Base-by-base conservation (phyloP, 140 eudicot genomes). In the Erigeron philadelphicus region DNA sequence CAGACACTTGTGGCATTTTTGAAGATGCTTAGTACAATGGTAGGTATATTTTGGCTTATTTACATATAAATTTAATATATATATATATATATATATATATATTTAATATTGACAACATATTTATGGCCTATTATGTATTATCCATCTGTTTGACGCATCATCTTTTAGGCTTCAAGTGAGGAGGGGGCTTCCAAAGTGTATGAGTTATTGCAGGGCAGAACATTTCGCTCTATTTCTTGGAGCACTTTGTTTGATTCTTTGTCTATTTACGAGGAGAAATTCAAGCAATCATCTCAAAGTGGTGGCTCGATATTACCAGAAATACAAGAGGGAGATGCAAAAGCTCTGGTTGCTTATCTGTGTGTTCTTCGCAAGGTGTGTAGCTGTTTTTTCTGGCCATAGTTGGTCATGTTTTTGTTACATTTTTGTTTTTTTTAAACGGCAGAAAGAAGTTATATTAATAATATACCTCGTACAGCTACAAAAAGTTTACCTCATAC, bases 241-340 rank as follows among this genome's bases (percentile, higher is more conserved):
- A 81, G 82, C 73, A 92, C 96, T 61, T 70, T 92, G 66, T 92
- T 92, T 70, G 89, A 83, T 66, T 86, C 96, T 72, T 80, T 92
- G 72, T 88, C 92, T 31, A 92, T 92, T 40, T 88, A 92, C 55
- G 95, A 85, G 60, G 98, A 86, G 45, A 92, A 86, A 76, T 92
- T 92, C 63, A 92, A 84, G 74, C 90, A 86, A 79, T 77, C 87
- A 54, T 72, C 78, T 79, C 96, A 88, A 74, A 84, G 65, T 56
- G 69, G 96, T 44, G 89, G 95, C 38, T 75, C 89, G 0, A 17
- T 79, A 35, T 82, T 92, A 75, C 98, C 96, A 46, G 96, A 88
- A 74, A 81, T 88, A 81, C 96, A 85, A 81, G 98, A 92, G 66
- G 98, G 98, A 21, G 98, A 92, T 81, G 95, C 98, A 40, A 88